Percentiles rank a stretch among this genome's conserved stretches.
Conservation (phyloP, 768 basidiomycete genomes). For the Tephrocybe rancida region DNA sequence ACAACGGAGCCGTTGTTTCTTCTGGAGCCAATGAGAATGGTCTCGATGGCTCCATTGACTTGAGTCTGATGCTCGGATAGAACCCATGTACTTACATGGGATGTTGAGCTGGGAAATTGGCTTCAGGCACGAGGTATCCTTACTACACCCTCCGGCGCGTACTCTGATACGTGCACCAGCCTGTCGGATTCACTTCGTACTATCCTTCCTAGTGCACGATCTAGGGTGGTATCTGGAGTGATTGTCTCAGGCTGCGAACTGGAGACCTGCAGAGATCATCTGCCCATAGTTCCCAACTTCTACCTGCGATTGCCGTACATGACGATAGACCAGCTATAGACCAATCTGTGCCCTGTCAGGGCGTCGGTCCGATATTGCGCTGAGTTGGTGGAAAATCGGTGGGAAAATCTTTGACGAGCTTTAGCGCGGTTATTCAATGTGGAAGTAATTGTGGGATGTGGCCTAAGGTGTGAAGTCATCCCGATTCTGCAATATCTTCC, state of each 20-base stretch:
- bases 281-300: conserved; percentile 7
- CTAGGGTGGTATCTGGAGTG: conserved; percentile 15
- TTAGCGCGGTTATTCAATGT: neutral
- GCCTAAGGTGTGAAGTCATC: conserved; percentile 2
- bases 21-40: conserved; percentile 12
- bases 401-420: conserved; percentile 9
- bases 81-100: neutral
- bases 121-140: conserved; percentile 1
- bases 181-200: conserved; percentile 4
- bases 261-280: conserved; percentile 8
- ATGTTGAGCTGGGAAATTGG: neutral
- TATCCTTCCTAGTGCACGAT: conserved; percentile 2
- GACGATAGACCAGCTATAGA: conserved; percentile 5
- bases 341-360: conserved; percentile 7
- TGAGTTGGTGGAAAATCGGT: conserved; percentile 1
- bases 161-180: conserved; percentile 2
- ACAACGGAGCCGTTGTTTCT: conserved; percentile 11
- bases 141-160: conserved; percentile 1
- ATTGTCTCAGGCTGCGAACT: neutral
- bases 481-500: conserved; percentile 2
- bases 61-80: conserved; percentile 13
- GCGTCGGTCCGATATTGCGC: conserved; percentile 13
- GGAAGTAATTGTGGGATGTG: conserved; percentile 1
- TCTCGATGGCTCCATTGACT: conserved; percentile 6
- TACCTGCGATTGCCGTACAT: conserved; percentile 12